Conservation (phyloP, 495 filamentous ascomycete genomes). For the Trichoderma orchidacearum region DNA sequence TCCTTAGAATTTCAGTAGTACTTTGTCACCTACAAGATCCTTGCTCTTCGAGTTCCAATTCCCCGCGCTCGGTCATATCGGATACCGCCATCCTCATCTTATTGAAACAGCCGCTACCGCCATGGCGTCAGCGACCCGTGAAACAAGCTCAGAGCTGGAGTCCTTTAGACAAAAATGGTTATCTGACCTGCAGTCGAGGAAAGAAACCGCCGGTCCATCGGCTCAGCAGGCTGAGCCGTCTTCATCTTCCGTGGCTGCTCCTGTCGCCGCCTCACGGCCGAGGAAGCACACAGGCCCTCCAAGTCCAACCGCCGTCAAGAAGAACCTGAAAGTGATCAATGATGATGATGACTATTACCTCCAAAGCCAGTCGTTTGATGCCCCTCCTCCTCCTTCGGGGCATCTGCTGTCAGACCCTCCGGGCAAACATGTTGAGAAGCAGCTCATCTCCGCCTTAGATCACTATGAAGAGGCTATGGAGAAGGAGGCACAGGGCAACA, state of each 20-base stretch:
- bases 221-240: constrained; percentile 3
- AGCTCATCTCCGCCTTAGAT: constrained; percentile 71
- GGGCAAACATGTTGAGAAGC: constrained; percentile 14
- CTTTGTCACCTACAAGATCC: background rate
- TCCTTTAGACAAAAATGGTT: constrained; percentile 25
- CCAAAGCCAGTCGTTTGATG: constrained; percentile 23
- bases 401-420: constrained; percentile 3
- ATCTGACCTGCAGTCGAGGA: constrained; percentile 17
- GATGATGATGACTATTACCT: constrained; percentile 28
- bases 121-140: background rate
- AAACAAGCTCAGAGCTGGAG: constrained; percentile 20
- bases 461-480: constrained; percentile 90
- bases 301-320: background rate
- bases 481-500: constrained; percentile 65
- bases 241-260: constrained; percentile 4
- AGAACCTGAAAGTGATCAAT: background rate
- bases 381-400: constrained; percentile 6
- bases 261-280: constrained; percentile 6
- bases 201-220: constrained; percentile 5
- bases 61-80: constrained; percentile 1
- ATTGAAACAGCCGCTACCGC: background rate
- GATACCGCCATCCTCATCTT: background rate
- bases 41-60: background rate
- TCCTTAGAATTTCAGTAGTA: too few species aligned
- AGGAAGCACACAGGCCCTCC: constrained; percentile 2